These are phyloP conservation scores for Podospora anserina DNA, from an alignment of 495 filamentous ascomycete genomes.

Conservation along the genomic window DNA sequence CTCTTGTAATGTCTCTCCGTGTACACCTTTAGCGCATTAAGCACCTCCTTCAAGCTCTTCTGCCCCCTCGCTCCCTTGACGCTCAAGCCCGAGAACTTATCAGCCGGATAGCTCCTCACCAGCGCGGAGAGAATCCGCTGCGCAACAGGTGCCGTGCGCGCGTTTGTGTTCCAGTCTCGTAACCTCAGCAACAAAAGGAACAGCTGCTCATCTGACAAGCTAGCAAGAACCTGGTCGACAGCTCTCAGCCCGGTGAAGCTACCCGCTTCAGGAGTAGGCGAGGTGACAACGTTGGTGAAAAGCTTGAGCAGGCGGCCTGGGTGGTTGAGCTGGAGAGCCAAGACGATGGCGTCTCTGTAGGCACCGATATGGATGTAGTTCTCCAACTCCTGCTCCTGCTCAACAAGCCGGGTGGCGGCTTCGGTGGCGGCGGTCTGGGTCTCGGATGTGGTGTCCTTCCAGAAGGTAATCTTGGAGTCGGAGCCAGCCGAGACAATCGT, in stretches of 20 bases:
- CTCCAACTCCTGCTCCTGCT: constrained; percentile 87
- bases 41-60: constrained; percentile 72
- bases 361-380: constrained; percentile 84
- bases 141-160: constrained; percentile 75
- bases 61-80: constrained; percentile 63
- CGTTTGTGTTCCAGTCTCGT: constrained; percentile 96
- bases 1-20: constrained; percentile 88
- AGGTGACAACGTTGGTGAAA: constrained; percentile 74
- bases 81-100: constrained; percentile 56
- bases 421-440: constrained; percentile 67
- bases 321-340: constrained; percentile 90
- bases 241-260: constrained; percentile 69
- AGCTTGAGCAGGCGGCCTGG: constrained; percentile 78
- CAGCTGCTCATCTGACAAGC: constrained; percentile 78
- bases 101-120: constrained; percentile 71
- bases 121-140: constrained; percentile 81
- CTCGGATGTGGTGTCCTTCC: constrained; percentile 84
- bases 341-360: constrained; percentile 86
- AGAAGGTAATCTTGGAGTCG: constrained; percentile 89
- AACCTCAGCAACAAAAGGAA: constrained; percentile 72
- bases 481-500: constrained; percentile 83
- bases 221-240: constrained; percentile 79
- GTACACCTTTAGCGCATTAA: constrained; percentile 79
- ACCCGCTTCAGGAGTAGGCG: constrained; percentile 54
- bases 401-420: constrained; percentile 73